These are phyloP conservation scores for Leccinum subatratum DNA, from an alignment of 1,284 basidiomycete species.

Conservation along the genomic window DNA sequence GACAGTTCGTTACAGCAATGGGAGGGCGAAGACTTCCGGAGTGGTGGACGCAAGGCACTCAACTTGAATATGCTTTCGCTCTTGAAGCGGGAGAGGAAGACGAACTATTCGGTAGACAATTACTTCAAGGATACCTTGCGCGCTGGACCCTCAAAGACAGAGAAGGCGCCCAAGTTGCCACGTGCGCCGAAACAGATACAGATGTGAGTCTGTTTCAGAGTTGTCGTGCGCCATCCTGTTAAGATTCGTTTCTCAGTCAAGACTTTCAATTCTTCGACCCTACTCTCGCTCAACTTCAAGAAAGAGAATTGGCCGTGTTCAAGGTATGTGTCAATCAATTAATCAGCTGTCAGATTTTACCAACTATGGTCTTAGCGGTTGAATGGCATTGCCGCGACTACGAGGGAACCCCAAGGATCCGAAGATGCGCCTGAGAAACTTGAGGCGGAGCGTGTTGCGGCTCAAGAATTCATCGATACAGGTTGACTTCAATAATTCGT, in stretches of 20 bases:
- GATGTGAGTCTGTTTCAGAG: conserved; percentile 48
- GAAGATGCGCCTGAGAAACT: conserved; percentile 81
- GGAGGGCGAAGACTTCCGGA: conserved; percentile 94
- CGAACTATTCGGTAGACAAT: conserved; percentile 90
- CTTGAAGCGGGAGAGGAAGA: conserved; percentile 93
- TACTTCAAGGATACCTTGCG: conserved; percentile 94
- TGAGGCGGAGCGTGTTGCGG: conserved; percentile 75
- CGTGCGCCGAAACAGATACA: conserved; percentile 87
- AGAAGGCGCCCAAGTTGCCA: conserved; percentile 81
- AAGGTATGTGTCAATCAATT: conserved; percentile 43
- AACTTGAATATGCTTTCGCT: conserved; percentile 84
- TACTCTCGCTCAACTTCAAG: conserved; percentile 78
- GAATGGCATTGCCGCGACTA: conserved; percentile 72
- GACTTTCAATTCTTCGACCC: conserved; percentile 98
- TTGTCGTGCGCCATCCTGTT: neutral
- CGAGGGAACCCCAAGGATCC: conserved; percentile 64
- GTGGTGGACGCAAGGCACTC: conserved; percentile 64
- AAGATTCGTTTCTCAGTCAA: conserved; percentile 49
- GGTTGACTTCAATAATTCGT: conserved; percentile 38
- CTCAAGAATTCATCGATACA: conserved; percentile 84
- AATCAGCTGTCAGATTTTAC: neutral
- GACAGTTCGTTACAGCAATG: conserved; percentile 87
- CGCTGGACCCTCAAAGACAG: conserved; percentile 70
- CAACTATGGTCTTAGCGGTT: conserved; percentile 40
- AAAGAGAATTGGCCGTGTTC: conserved; percentile 80